A percentile compares a stretch with the other conserved stretches of the same genome.
Evolutionary conservation across 345 rosid species (phyloP).

Genomic region (thale cress (Arabidopsis thaliana)): TAIR10.1 NC_003070.9:28993001-28993500

Average conservation of each 20-base stretch:
- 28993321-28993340: constrained; percentile 42
- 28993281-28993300: constrained; percentile 16
- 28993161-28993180: constrained; percentile 67
- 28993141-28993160: constrained; percentile 56
- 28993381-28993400: constrained; percentile 7
- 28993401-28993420: constrained; percentile 26
- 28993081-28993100: constrained; percentile 72
- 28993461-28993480: constrained; percentile 23
- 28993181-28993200: constrained; percentile 67
- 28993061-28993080: constrained; percentile 68
- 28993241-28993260: constrained; percentile 26
- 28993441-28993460: not conserved
- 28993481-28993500: constrained; percentile 27
- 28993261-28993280: constrained; percentile 24
- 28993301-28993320: constrained; percentile 1
- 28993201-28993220: constrained; percentile 88
- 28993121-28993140: constrained; percentile 74
- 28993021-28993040: constrained; percentile 81
- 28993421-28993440: not conserved
- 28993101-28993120: constrained; percentile 76
- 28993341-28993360: not conserved
- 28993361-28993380: not conserved
- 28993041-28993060: constrained; percentile 83
- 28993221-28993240: constrained; percentile 3
- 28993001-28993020: constrained; percentile 57